These are phyloP conservation scores for Lachancea sp. DNA, from an alignment of 805 yeast species.

Conservation along the genomic window DNA sequence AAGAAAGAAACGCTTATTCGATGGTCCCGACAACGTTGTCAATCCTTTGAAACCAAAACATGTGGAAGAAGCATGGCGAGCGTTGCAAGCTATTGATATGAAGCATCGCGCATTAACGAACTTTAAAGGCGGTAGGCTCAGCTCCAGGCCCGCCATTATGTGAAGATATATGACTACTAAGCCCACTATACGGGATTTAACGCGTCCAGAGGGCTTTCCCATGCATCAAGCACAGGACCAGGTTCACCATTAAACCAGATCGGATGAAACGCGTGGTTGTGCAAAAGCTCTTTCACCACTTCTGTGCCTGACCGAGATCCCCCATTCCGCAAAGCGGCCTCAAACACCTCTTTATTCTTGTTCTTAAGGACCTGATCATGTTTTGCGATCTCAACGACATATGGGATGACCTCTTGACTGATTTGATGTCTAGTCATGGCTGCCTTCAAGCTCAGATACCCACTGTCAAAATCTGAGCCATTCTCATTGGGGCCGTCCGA, in stretches of 20 bases:
- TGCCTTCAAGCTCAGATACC: not conserved
- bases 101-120: constrained; percentile 60
- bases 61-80: constrained; percentile 84
- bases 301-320: constrained; percentile 16
- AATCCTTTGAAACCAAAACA: constrained; percentile 74
- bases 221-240: constrained; percentile 12
- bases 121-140: constrained; percentile 48
- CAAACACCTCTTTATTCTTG: constrained; percentile 16
- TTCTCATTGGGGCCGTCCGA: constrained; percentile 12
- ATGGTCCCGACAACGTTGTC: constrained; percentile 80
- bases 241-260: constrained; percentile 25
- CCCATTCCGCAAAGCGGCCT: constrained; percentile 9
- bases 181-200: not conserved
- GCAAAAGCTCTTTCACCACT: constrained; percentile 16
- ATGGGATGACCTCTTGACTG: constrained; percentile 20
- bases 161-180: constrained; percentile 9
- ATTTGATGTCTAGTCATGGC: constrained; percentile 10
- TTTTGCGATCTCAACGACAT: constrained; percentile 23
- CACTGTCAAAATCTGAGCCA: not conserved
- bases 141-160: constrained; percentile 32
- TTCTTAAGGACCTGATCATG: constrained; percentile 14
- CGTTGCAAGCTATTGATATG: constrained; percentile 54
- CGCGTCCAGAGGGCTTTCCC: constrained; percentile 14
- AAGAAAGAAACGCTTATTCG: constrained; percentile 59
- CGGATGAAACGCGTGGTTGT: constrained; percentile 18